phyloP scores from a whole-genome alignment of 805 yeast species.

The Blastobotrys terrestris region DNA sequence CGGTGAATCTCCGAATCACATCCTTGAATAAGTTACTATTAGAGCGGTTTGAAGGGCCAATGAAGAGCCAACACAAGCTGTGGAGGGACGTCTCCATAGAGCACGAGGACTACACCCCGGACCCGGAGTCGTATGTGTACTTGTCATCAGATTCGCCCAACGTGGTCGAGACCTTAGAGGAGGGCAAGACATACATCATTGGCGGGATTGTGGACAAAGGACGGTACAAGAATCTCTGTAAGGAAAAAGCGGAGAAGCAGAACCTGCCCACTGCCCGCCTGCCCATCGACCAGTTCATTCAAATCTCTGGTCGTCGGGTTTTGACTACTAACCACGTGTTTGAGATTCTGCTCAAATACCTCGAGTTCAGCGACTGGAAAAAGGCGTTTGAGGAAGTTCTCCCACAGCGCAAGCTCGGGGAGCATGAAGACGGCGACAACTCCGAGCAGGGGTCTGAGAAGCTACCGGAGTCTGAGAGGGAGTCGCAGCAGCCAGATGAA shows the following conservation, averaged over 20 bases:
- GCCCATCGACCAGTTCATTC: conserved; percentile 82
- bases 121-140: conserved; percentile 47
- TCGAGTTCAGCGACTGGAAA: conserved; percentile 77
- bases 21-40: conserved; percentile 62
- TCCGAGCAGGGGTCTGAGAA: not conserved
- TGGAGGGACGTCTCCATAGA: conserved; percentile 64
- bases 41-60: conserved; percentile 58
- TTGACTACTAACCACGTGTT: conserved; percentile 94
- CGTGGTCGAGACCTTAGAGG: conserved; percentile 53
- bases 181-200: conserved; percentile 71
- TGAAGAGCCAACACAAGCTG: conserved; percentile 47
- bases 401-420: conserved; percentile 64
- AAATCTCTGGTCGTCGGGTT: conserved; percentile 79
- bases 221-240: conserved; percentile 74
- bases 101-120: conserved; percentile 33
- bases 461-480: not conserved
- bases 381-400: conserved; percentile 78
- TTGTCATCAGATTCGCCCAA: conserved; percentile 84
- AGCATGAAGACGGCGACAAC: conserved; percentile 10
- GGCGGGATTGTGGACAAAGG: conserved; percentile 98
- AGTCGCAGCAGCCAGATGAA: no score
- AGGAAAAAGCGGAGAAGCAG: conserved; percentile 67
- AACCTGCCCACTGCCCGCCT: conserved; percentile 70
- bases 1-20: conserved; percentile 53
- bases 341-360: conserved; percentile 75